Evolutionary conservation across 108 stramenopile species (phyloP), one percentile per base, ranked within the genome.

Genomic region (Nitzschia palea): DNA sequence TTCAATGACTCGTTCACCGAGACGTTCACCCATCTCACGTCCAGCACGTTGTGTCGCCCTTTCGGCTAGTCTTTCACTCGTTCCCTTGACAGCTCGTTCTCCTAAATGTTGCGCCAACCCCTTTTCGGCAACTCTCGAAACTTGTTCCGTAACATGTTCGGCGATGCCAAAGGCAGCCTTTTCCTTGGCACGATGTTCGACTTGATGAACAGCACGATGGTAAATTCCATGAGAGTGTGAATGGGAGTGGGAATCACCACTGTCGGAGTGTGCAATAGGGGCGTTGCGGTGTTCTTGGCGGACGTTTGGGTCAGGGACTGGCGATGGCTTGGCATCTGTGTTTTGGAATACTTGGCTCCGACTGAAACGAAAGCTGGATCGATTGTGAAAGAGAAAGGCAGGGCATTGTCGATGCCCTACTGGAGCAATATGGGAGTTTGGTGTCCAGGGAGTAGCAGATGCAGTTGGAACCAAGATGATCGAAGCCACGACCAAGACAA

Each of bases 111-210:
- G 22, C 26, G 37, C 37, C 33, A 40, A 22, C n/a, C 22, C 33
- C 8, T 40, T 34, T 17, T 59, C 32, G 14, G 55, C 55, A 5
- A 33, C 20, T 10, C 26, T 22, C 4, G 42, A 36, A 2, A 62
- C 43, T 23, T 44, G 14, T 25, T 62, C 62, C 40, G 62, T 62
- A 6, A 45, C 44, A 25, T 62, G 18, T 27, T 62, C 43, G 26
- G 62, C 28, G 10, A 55, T 14, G 18, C 28, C 48, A 53, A 52
- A 3, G 51, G 32, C 31, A 9, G 31, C 22, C 35, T 66, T 64
- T 66, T 66, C 65, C 50, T 53, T 33, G 32, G 65, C 48, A 14
- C 65, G 65, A 22, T 66, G 65, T 12, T 66, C 50, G 20, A 53
- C 51, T 37, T 66, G 65, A 44, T 66, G 65, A 29, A 66, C 26